Percentiles rank a stretch among this genome's conserved stretches.
These are phyloP conservation scores for Beauveria brongniartii DNA, from an alignment of 2,329 filamentous ascomycete genomes.

Conservation along the genomic window DNA sequence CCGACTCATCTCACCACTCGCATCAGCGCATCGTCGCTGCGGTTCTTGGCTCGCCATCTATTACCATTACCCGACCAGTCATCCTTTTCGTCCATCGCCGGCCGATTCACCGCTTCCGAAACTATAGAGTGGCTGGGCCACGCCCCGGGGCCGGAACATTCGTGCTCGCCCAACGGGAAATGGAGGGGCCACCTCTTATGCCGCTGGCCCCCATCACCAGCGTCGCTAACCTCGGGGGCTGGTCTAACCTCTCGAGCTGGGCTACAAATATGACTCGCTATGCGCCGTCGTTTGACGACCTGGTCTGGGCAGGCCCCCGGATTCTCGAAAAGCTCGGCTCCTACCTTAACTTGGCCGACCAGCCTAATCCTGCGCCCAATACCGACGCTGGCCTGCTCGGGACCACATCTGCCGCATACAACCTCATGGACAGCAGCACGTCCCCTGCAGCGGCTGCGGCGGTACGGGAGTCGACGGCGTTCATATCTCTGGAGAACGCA, in stretches of 20 bases:
- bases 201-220: neutral
- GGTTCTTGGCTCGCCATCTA: neutral
- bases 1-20: neutral
- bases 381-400: constrained; percentile 14
- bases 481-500: constrained; percentile 46
- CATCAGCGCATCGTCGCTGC: constrained; percentile 5
- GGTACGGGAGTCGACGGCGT: constrained; percentile 27
- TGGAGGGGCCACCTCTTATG: neutral
- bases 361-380: constrained; percentile 48
- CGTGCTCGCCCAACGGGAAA: neutral
- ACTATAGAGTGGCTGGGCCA: constrained; percentile 1
- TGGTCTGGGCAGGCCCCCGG: constrained; percentile 61
- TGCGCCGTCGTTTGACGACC: constrained; percentile 57
- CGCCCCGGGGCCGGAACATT: neutral
- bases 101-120: neutral
- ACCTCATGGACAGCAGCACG: constrained; percentile 21
- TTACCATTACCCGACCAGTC: neutral
- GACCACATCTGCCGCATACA: constrained; percentile 19
- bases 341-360: constrained; percentile 52
- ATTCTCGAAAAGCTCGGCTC: constrained; percentile 61
- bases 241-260: constrained; percentile 50
- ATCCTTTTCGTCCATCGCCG: constrained; percentile 2
- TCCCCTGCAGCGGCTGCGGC: neutral
- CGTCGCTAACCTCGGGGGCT: constrained; percentile 22
- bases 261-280: constrained; percentile 50